phyloP scores from a whole-genome alignment of 805 yeast genomes.

The Wickerhamomyces sydowiorum region DNA sequence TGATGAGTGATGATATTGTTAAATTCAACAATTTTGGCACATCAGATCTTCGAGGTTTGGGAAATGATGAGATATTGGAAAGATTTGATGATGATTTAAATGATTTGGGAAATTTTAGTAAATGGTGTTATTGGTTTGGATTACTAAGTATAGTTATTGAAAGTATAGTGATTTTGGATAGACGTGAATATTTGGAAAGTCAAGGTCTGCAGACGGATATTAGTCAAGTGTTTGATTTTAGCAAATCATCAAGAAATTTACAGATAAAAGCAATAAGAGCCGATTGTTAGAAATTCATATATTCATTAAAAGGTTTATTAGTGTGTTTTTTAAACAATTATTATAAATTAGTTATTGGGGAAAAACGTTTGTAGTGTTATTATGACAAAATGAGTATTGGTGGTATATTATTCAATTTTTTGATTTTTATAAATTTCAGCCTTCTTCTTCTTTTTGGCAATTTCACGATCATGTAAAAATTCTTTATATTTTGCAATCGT shows the following conservation, averaged over 20 bases:
- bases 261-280: background rate
- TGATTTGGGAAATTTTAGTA: background rate
- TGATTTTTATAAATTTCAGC: slow-evolving; percentile 10
- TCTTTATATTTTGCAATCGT: slow-evolving; percentile 62
- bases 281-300: background rate
- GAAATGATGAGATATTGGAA: slow-evolving; percentile 5
- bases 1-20: background rate
- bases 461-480: slow-evolving; percentile 39
- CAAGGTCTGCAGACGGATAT: background rate
- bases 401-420: background rate
- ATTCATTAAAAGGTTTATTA: background rate
- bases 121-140: slow-evolving; percentile 1
- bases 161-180: slow-evolving; percentile 1
- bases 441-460: slow-evolving; percentile 23
- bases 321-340: background rate
- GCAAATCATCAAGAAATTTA: slow-evolving; percentile 4
- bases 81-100: background rate
- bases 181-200: background rate
- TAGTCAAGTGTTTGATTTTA: slow-evolving; percentile 3
- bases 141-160: slow-evolving; percentile 1
- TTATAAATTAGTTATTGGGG: too few relatives aligned
- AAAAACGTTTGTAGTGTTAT: too few relatives aligned
- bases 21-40: background rate
- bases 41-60: slow-evolving; percentile 7
- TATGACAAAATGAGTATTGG: too few relatives aligned